phyloP scores from a whole-genome alignment of 306 rosid genomes.

The Psophocarpus tetragonolobus region DNA sequence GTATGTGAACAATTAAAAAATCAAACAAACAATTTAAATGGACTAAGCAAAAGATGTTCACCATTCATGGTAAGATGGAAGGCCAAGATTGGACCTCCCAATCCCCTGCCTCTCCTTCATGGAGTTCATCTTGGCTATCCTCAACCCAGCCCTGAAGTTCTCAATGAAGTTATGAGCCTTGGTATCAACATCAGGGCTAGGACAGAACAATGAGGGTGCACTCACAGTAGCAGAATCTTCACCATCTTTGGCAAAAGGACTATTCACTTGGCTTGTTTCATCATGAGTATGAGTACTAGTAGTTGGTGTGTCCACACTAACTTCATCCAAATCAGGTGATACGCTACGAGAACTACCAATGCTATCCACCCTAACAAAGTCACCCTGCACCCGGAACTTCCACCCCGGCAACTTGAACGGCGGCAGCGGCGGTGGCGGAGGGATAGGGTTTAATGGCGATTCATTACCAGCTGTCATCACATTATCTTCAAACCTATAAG shows the following conservation, averaged over 20 bases:
- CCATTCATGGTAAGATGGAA: slow-evolving; percentile 22
- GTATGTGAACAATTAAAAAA: slow-evolving; percentile 17
- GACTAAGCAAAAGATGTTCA: not conserved
- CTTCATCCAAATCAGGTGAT: slow-evolving; percentile 71
- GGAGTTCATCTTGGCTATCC: slow-evolving; percentile 78
- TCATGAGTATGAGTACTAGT: slow-evolving; percentile 10
- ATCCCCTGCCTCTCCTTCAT: slow-evolving; percentile 53
- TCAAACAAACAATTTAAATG: not conserved
- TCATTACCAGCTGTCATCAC: slow-evolving; percentile 43
- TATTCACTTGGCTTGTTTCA: not conserved
- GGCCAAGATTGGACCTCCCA: slow-evolving; percentile 68
- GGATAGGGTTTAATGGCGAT: slow-evolving; percentile 62
- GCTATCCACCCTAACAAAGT: slow-evolving; percentile 74
- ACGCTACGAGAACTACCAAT: slow-evolving; percentile 62
- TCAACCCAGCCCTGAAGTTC: slow-evolving; percentile 75
- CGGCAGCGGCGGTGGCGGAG: slow-evolving; percentile 77
- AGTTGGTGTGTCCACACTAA: slow-evolving; percentile 47
- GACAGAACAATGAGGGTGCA: slow-evolving; percentile 51
- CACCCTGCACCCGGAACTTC: slow-evolving; percentile 65
- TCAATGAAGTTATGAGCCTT: slow-evolving; percentile 80
- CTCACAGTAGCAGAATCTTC: slow-evolving; percentile 30
- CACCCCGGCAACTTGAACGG: slow-evolving; percentile 58
- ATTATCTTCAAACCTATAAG: slow-evolving; percentile 30
- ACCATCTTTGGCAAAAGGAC: slow-evolving; percentile 16
- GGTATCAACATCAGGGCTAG: slow-evolving; percentile 86